Evolutionary conservation across 2,329 filamentous ascomycete species (phyloP), one percentile per base, ranked within the genome.

Genomic region (Xylaria hypoxylon): DNA sequence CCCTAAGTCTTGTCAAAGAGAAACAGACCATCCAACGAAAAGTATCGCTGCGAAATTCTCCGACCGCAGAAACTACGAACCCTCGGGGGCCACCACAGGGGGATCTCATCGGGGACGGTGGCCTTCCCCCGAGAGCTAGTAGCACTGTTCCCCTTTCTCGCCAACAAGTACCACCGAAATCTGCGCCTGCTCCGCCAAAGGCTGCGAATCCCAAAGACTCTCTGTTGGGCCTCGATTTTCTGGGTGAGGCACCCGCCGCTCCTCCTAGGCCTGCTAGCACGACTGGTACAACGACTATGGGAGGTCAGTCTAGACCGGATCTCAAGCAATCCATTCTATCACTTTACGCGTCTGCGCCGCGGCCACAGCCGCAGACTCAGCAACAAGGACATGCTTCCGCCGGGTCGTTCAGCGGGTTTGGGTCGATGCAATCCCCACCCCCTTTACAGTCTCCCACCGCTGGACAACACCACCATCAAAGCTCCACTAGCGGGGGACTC

Each of bases 271-370:
- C 94, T n/a, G 88, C 92, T 5, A 97, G 93, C 80, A 93, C 93
- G 22, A 87, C 90, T 4, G 89, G 90, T 19, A 87, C 89, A 13
- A 81, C 87, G 51, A 85, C 86, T 5, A 78, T 85, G 2, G 83
- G 83, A 19, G 85, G 86, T 13, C 90, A 92, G 73, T 96, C 94
- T 51, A 87, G 96, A 68, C 94, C 95, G 2, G 96, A 99, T 77
- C 83, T 99, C 67, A 99, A 99, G 81, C 95, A 97, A 79, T 98
- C 95, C 2, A 99, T 99, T 67, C 82, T 99, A 55, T 99, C 96
- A 7, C 86, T 99, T 17, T 99, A 99, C 77, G 93, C 94, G 11
- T 92, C 93, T 7, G 88, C 89, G 5, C 92, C 94, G 1, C 92
- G 93, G 76, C 89, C 92, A n/a, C 80, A 78, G 10, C 80, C 84